Evolutionary conservation across 139 green algal species (phyloP), one percentile per base, ranked within the genome.

Genomic region (Ettlia oleoabundans): DNA sequence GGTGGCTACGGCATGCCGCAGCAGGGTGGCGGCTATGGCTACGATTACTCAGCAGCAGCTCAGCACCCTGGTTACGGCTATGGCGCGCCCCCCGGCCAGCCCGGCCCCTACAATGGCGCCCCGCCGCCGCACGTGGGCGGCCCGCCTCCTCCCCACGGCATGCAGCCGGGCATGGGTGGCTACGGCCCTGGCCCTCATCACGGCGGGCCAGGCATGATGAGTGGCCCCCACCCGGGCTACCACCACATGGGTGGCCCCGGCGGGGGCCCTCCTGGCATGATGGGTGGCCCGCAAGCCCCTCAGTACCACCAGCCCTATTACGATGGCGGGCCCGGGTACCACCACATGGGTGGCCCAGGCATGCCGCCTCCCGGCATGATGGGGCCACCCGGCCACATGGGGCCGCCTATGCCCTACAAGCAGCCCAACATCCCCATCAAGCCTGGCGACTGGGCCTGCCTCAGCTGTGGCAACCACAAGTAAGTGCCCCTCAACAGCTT

Each of bases 381-480:
- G n/a, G 15, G 22, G 35, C 38, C 15, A 28, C 41, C 35, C 26
- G 82, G 82, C 18, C 66, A 55, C 33, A 75, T 76, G 30, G 80
- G 82, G 7, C 78, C 67, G 26, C 76, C 74, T 24, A 32, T 38
- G 0, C 52, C n/a, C n/a, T n/a, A 38, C 52, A 24, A 1, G 6
- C 72, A 78, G 71, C 72, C 72, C 22, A 78, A 78, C 6, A 40
- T 72, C 35, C 84, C 30, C 61, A 92, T 66, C 66, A 71, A 71
- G 58, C 83, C 83, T 19, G 75, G 93, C 47, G 94, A 97, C 86
- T 97, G 94, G 94, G 67, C 89, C 8, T 97, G 94, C 86, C 78
- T 80, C n/a, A 84, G 75, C 47, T 97, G 94, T 81, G 91, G 90
- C 69, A 97, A 97, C 82, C 91, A 88, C 63, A 95, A 95, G 72